Evolutionary conservation across 306 rosid genomes (phyloP).

Genomic region (Carpinus fangiana): DNA sequence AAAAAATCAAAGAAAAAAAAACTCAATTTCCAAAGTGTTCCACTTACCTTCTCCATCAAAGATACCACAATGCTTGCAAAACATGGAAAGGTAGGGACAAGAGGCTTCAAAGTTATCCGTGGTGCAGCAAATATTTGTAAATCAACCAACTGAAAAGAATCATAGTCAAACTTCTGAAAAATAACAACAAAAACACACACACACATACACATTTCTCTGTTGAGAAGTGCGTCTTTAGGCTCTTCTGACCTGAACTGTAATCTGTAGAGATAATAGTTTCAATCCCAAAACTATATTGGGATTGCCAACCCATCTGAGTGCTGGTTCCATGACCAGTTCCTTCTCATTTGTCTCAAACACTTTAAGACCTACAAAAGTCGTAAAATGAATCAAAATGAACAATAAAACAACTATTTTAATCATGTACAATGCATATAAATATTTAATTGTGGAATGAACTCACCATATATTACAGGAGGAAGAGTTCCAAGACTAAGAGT

Average conservation of each 20-base stretch:
- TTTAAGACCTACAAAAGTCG: slow-evolving; percentile 63
- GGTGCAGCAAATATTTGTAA: slow-evolving; percentile 71
- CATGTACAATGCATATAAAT: neutral
- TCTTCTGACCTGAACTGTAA: slow-evolving; percentile 72
- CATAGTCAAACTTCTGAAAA: slow-evolving; percentile 34
- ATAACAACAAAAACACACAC: slow-evolving; percentile 2
- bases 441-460: slow-evolving; percentile 22
- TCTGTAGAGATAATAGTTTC: slow-evolving; percentile 49
- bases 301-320: slow-evolving; percentile 86
- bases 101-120: slow-evolving; percentile 73
- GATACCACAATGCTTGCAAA: slow-evolving; percentile 68
- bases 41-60: slow-evolving; percentile 83
- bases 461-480: slow-evolving; percentile 77
- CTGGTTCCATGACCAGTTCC: slow-evolving; percentile 79
- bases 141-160: slow-evolving; percentile 75
- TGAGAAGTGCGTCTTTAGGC: slow-evolving; percentile 20
- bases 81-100: slow-evolving; percentile 93
- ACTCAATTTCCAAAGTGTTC: slow-evolving; percentile 1
- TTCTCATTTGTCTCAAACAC: slow-evolving; percentile 78
- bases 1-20: slow-evolving; percentile 12
- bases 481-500: slow-evolving; percentile 74
- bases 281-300: slow-evolving; percentile 66
- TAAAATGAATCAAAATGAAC: slow-evolving; percentile 14
- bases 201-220: slow-evolving; percentile 7
- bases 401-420: neutral